phyloP scores from a whole-genome alignment of 2,329 filamentous ascomycete genomes.

The Magnaporthiopsis incrustans region DNA sequence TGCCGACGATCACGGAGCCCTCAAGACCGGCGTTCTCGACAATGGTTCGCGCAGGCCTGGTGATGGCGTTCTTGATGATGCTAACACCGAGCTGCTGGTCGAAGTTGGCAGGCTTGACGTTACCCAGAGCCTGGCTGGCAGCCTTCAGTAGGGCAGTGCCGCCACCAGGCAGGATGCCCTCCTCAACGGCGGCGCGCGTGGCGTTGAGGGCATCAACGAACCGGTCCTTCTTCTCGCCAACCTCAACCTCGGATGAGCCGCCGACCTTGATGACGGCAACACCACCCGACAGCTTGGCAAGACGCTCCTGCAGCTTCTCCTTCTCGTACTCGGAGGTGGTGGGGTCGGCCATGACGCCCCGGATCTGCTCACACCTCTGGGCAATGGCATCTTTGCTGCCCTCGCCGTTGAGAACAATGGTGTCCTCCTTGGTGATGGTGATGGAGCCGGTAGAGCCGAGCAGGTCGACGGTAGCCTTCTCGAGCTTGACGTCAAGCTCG shows the following conservation, averaged over 20 bases:
- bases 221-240: slow-evolving; percentile 99
- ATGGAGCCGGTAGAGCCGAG: slow-evolving; percentile 96
- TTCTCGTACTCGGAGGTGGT: slow-evolving; percentile 98
- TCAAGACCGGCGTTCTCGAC: slow-evolving; percentile 97
- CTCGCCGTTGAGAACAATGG: slow-evolving; percentile 95
- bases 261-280: slow-evolving; percentile 99
- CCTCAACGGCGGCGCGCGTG: slow-evolving; percentile 95
- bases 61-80: slow-evolving; percentile 98
- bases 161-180: slow-evolving; percentile 97
- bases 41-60: slow-evolving; percentile 85
- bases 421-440: slow-evolving; percentile 99
- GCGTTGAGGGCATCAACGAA: slow-evolving; percentile 98
- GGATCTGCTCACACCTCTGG: slow-evolving; percentile 98
- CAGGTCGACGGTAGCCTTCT: slow-evolving; percentile 94
- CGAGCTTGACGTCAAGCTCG: slow-evolving; percentile 97
- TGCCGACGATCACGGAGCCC: slow-evolving; percentile 93
- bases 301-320: slow-evolving; percentile 99
- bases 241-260: slow-evolving; percentile 94
- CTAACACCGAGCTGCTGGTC: slow-evolving; percentile 97
- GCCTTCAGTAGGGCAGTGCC: slow-evolving; percentile 98
- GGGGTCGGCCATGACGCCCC: slow-evolving; percentile 89
- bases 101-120: slow-evolving; percentile 88
- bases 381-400: slow-evolving; percentile 88
- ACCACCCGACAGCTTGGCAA: slow-evolving; percentile 97
- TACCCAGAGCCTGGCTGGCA: slow-evolving; percentile 74